Base-by-base conservation (phyloP, 805 yeast genomes). In the Pichia exigua region DNA sequence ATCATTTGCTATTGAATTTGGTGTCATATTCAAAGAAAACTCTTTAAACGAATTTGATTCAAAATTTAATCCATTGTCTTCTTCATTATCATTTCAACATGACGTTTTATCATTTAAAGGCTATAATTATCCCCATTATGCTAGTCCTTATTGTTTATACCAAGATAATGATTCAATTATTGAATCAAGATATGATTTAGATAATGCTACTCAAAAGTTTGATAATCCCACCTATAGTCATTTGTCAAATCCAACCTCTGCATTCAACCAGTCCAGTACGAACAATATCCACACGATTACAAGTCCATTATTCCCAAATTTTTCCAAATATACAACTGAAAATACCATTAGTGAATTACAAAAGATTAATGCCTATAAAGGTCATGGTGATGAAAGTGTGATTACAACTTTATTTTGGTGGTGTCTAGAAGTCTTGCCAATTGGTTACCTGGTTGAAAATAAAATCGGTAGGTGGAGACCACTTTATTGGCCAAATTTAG, bases 401-500 rank as follows among this genome's bases (percentile, higher is more conserved):
- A 41, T 57, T 7, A 44, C 48, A 17, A 52, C 73, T 0, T 21
- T 78, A 0, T 56, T 69, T 7, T 83, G 88, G 88, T 83, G 87
- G 87, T 3, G 75, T 3, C 61, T 80, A 13, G 90, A 83, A 57
- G 63, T 78, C 17, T 54, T 83, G n/a, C 88, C 89, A 1, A 59
- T 82, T 44, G 81, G 81, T 0, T 70, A 74, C 28, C 74, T 76
- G 56, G 62, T 74, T 42, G 82, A 80, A 57, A 69, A 76, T 57
- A 54, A 57, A 6, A 59, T 68, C 4, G 80, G 81, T 2, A 68
- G 71, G 57, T 81, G 86, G 85, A 67, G 65, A 51, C 69, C 73
- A 46, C 64, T 67, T 6, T 78, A 72, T 57, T 59, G 66, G 15
- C 88, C 88, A 1, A 82, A 83, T 59, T 58, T 81, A 3, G 88